These are phyloP conservation scores for Byssochlamys sp. DNA, from an alignment of 2,329 filamentous ascomycete genomes.

Conservation along the genomic window DNA sequence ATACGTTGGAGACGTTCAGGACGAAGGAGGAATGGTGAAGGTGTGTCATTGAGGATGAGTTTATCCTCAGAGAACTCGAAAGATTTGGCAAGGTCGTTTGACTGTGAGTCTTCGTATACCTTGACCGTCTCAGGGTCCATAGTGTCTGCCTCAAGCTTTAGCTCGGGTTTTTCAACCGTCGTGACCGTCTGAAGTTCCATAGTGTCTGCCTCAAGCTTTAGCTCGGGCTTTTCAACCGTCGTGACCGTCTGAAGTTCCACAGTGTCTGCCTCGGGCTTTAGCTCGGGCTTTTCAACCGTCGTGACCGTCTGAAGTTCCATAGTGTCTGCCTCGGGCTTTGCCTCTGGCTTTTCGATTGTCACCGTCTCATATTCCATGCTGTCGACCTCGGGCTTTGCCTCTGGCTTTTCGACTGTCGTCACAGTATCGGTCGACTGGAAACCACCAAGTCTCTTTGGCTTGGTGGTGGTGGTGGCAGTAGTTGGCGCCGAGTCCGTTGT, in stretches of 20 bases:
- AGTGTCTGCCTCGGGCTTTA: too few relatives aligned
- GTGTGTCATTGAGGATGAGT: background rate
- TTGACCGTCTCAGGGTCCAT: conserved; percentile 21
- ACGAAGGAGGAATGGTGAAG: background rate
- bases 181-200: conserved; percentile 17
- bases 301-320: conserved; percentile 17
- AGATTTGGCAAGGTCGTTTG: conserved; percentile 1
- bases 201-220: too few relatives aligned
- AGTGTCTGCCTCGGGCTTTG: too few relatives aligned
- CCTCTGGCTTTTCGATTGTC: too few relatives aligned
- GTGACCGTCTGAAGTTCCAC: conserved; percentile 17
- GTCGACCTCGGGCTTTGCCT: too few relatives aligned
- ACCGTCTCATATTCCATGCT: conserved; percentile 13
- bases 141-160: too few relatives aligned
- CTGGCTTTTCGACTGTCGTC: too few relatives aligned
- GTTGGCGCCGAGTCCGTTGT: conserved; percentile 19
- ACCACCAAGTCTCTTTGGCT: conserved; percentile 24
- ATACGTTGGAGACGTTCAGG: background rate
- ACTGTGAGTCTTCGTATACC: conserved; percentile 47
- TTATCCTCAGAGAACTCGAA: background rate
- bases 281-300: too few relatives aligned
- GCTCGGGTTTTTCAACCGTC: too few relatives aligned
- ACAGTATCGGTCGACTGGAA: conserved; percentile 1
- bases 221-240: too few relatives aligned
- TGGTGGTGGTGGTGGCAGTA: conserved; percentile 12